A percentile compares a stretch with the other conserved stretches of the same genome.
These are phyloP conservation scores for Stephanodiscus minutulus DNA, from an alignment of 108 stramenopile species.

Conservation along the genomic window DNA sequence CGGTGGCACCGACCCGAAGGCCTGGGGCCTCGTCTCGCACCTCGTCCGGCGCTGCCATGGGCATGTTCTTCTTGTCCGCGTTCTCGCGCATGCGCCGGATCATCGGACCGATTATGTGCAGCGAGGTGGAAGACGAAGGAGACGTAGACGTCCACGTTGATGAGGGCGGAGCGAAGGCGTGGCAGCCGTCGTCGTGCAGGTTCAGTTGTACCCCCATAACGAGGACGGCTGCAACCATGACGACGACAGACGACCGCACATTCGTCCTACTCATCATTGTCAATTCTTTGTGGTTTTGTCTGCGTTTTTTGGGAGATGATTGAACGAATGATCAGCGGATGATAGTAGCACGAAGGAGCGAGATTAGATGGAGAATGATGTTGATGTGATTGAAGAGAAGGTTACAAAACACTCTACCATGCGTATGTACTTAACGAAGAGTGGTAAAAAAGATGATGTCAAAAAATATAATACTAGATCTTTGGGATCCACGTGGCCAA, in stretches of 20 bases:
- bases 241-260: not conserved
- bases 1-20: conserved; percentile 69
- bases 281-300: not conserved
- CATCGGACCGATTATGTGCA: conserved; percentile 79
- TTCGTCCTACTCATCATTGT: not conserved
- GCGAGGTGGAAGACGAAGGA: not conserved
- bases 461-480: too few relatives aligned
- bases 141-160: not conserved
- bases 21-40: conserved; percentile 74
- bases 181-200: not conserved
- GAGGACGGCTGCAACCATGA: not conserved
- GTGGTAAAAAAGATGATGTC: too few relatives aligned
- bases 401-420: too few relatives aligned
- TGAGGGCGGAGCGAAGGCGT: not conserved
- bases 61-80: conserved; percentile 75
- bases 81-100: conserved; percentile 80
- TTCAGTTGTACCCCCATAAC: not conserved
- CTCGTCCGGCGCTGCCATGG: conserved; percentile 71
- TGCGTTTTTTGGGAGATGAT: too few relatives aligned
- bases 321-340: too few relatives aligned
- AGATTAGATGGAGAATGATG: too few relatives aligned
- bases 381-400: too few relatives aligned
- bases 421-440: too few relatives aligned
- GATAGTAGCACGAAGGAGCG: too few relatives aligned
- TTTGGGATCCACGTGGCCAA: too few relatives aligned